A percentile compares a stretch with the other conserved stretches of the same genome.
Evolutionary conservation across 257 asterid species (phyloP).

Genomic region (Coffea eugenioides): DNA sequence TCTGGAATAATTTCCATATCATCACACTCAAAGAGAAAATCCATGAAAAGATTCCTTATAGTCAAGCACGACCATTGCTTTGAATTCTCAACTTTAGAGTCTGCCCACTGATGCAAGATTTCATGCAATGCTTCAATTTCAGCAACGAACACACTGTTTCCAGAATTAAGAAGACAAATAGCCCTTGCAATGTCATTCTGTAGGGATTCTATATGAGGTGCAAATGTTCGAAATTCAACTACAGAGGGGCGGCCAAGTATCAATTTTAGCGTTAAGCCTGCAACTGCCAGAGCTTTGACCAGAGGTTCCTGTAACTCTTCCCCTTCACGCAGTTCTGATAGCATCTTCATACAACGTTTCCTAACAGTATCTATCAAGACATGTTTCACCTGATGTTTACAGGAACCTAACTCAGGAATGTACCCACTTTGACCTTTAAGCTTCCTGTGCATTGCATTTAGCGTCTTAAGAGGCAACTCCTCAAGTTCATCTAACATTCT

Average conservation of each 20-base stretch:
- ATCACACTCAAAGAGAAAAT: constrained; percentile 72
- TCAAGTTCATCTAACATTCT: constrained; percentile 53
- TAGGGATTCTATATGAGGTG: constrained; percentile 64
- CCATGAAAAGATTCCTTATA: constrained; percentile 55
- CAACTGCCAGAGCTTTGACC: constrained; percentile 68
- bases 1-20: constrained; percentile 68
- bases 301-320: constrained; percentile 49
- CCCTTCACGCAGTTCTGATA: constrained; percentile 38
- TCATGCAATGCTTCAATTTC: constrained; percentile 34
- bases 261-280: constrained; percentile 57
- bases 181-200: constrained; percentile 69
- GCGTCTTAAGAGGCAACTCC: constrained; percentile 39
- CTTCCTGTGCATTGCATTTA: constrained; percentile 66
- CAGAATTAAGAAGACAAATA: constrained; percentile 36
- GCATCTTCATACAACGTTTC: constrained; percentile 44
- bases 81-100: constrained; percentile 34
- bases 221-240: constrained; percentile 45
- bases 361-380: constrained; percentile 32
- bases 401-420: constrained; percentile 32
- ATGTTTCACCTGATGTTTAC: constrained; percentile 22
- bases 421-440: constrained; percentile 45
- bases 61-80: constrained; percentile 36
- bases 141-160: constrained; percentile 31
- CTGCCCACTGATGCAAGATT: constrained; percentile 43
- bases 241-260: constrained; percentile 33